A percentile compares a stretch with the other conserved stretches of the same genome.
Conservation (phyloP, 176 grass and related monocot species). For the Lolium multiflorum region DNA sequence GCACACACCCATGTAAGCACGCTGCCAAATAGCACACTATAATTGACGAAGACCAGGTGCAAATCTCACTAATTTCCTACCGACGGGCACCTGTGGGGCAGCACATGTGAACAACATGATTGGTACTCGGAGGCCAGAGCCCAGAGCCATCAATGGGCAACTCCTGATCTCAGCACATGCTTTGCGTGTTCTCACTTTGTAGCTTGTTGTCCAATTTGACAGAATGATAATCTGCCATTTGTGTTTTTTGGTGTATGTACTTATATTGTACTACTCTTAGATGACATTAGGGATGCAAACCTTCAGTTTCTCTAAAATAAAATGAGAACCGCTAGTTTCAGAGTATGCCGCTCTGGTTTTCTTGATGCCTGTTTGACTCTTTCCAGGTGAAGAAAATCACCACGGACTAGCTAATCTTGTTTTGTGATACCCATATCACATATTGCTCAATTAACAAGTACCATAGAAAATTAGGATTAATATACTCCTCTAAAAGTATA, state of each 20-base stretch:
- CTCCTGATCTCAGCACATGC: constrained; percentile 1
- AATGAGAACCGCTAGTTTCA: background rate
- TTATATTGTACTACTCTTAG: background rate
- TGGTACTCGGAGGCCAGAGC: background rate
- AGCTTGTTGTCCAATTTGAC: background rate
- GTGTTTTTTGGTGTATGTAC: background rate
- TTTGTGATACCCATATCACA: background rate
- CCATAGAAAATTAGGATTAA: background rate
- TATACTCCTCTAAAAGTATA: background rate
- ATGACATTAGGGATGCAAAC: background rate
- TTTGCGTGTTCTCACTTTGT: background rate
- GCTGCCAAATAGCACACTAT: too few species aligned
- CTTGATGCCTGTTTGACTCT: constrained; percentile 23
- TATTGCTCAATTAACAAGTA: background rate
- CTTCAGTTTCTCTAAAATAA: background rate
- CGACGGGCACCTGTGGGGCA: too few species aligned
- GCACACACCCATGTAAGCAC: too few species aligned
- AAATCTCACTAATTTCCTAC: too few species aligned
- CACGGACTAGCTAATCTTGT: background rate
- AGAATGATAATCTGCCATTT: constrained; percentile 6
- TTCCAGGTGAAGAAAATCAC: background rate
- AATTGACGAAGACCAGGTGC: too few species aligned
- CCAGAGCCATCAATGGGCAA: background rate
- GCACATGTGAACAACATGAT: constrained; percentile 21
- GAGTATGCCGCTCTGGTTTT: background rate